Evolutionary conservation across 345 rosid genomes (phyloP).

Genomic region (Geranium rotundifolium): DNA sequence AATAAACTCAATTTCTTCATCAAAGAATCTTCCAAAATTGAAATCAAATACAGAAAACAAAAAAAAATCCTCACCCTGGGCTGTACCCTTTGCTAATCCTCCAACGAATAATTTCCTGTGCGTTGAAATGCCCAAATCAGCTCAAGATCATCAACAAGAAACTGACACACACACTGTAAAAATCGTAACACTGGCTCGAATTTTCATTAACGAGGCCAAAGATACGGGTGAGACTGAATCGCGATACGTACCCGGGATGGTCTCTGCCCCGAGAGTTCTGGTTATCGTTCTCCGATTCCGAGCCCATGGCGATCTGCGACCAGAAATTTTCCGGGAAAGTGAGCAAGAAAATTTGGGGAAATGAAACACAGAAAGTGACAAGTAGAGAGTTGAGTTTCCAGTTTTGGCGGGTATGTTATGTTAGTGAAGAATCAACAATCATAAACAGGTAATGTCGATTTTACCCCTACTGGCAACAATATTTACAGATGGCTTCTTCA

Average conservation of each 20-base stretch:
- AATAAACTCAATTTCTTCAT: not conserved
- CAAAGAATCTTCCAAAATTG: not conserved
- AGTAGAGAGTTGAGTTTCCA: not conserved
- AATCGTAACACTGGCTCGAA: no score
- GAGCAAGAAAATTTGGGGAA: no score
- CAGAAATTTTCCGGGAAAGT: no score
- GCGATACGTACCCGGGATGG: conserved; percentile 53
- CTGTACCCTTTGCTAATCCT: conserved; percentile 71
- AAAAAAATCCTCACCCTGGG: conserved; percentile 26
- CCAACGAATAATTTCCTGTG: conserved; percentile 76
- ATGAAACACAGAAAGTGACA: no score
- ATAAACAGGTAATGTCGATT: not conserved
- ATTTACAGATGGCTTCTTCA: no score
- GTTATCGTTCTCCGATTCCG: conserved; percentile 30
- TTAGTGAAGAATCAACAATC: not conserved
- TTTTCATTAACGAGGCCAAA: not conserved
- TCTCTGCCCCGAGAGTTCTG: conserved; percentile 58
- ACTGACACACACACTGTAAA: not conserved
- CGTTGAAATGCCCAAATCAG: not conserved
- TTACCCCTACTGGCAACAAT: not conserved
- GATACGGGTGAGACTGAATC: no score
- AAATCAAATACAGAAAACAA: not conserved
- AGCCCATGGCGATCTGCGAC: conserved; percentile 29
- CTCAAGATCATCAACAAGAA: not conserved
- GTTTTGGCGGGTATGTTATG: not conserved